These are phyloP conservation scores for Tuber borchii DNA, from an alignment of 495 filamentous ascomycete species.

Conservation along the genomic window DNA sequence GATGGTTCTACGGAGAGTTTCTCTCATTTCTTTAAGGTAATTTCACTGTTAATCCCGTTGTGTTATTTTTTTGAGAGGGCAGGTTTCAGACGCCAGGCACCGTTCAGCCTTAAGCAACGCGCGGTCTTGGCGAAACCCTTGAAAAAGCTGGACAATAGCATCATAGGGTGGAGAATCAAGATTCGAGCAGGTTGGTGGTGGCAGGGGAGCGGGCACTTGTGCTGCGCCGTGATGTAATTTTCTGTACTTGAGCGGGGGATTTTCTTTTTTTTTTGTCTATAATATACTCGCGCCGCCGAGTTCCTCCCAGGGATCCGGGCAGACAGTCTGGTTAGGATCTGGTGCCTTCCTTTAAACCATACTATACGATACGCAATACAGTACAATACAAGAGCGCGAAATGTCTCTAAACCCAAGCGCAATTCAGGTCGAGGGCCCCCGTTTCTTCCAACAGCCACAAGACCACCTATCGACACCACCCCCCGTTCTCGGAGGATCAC, in stretches of 20 bases:
- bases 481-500: neutral
- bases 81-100: neutral
- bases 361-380: neutral
- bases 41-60: neutral
- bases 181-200: neutral
- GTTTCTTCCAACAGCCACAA: neutral
- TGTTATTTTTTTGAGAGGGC: neutral
- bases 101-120: neutral
- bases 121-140: neutral
- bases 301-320: neutral
- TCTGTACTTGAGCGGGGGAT: neutral
- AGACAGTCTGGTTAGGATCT: neutral
- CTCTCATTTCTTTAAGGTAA: neutral
- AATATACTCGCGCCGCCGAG: neutral
- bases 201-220: neutral
- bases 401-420: neutral
- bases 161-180: neutral
- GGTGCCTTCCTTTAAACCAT: neutral
- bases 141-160: neutral
- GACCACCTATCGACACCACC: neutral
- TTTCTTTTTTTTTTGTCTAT: neutral
- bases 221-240: neutral
- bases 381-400: neutral
- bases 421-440: neutral
- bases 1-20: neutral